phyloP scores from a whole-genome alignment of 2,329 filamentous ascomycete species.

The Beauveria scarabaeidicola region DNA sequence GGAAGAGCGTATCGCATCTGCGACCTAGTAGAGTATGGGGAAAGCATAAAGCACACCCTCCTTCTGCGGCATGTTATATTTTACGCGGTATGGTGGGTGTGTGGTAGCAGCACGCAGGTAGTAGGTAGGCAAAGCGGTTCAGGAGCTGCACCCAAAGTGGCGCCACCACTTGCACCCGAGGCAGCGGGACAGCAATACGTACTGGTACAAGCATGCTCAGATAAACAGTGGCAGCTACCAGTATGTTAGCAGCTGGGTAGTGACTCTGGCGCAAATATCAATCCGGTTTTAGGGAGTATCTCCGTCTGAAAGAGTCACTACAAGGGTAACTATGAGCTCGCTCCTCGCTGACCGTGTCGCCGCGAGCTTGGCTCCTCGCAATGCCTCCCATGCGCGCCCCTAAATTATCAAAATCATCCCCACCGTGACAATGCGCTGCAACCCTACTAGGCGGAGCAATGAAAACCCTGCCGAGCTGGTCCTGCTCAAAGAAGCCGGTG shows the following conservation, averaged over 20 bases:
- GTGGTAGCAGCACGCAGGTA: not conserved
- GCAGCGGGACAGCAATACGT: not conserved
- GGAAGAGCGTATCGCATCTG: not conserved
- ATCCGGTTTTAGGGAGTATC: not conserved
- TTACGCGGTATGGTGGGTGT: not conserved
- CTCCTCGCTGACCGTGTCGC: not conserved
- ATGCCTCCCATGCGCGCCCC: not conserved
- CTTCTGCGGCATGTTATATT: not conserved
- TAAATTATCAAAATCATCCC: not conserved
- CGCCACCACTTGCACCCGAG: not conserved
- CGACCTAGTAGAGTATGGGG: not conserved
- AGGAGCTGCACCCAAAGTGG: constrained; percentile 1
- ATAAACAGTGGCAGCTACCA: not conserved
- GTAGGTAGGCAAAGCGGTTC: not conserved
- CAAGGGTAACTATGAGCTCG: not conserved
- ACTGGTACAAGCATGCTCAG: not conserved
- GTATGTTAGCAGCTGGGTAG: not conserved
- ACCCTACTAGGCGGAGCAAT: not conserved
- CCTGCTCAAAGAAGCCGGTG: not conserved
- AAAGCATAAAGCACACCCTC: not conserved
- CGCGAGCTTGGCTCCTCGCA: not conserved
- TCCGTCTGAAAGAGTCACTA: not conserved
- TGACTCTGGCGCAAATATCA: not conserved
- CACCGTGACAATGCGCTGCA: not conserved
- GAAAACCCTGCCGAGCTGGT: not conserved